Evolutionary conservation across 495 filamentous ascomycete genomes (phyloP), one percentile per base, ranked within the genome.

Genomic region (Neurospora intermedia): DNA sequence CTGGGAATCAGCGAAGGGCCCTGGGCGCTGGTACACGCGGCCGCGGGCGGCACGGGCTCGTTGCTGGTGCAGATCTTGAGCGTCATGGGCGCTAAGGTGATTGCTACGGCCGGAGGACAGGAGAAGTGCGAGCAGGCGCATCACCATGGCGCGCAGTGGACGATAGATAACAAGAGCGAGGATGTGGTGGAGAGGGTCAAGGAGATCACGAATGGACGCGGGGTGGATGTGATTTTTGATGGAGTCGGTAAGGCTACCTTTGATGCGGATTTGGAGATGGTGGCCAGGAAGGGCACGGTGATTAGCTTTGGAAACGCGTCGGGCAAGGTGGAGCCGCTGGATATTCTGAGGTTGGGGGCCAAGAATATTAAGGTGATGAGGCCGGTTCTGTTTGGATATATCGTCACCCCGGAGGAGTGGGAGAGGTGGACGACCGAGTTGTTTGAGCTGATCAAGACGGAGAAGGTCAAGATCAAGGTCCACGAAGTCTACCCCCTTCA

Each of bases 201-300:
- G 78, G 90, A 94, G 77, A 88, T 91, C 54, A 96, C 93, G 1
- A 83, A 81, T 16, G 89, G 90, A 2, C 78, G 87, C 69, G 96
- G 96, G 11, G 92, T 93, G 3, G 85, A 84, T 73, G 94, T 91
- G 11, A 90, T 98, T 13, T 97, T 94, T 81, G 96, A 99, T 81
- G 91, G 92, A 23, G 93, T 97, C 20, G 96, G 96, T 10, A 91
- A 91, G 84, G 85, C 87, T 71, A 98, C 96, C 0, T 97, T 97
- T 85, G 94, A 98, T 73, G 83, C 88, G 40, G 91, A 91, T 80
- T 79, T 99, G 77, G 91, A 94, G 72, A 89, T 88, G 74, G 82
- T 96, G 23, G 91, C 88, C 77, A 83, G 91, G 76, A 97, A 97
- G 83, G 96, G 96, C 38, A 91, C 86, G n/a, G 78, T 99, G 73